phyloP scores from a whole-genome alignment of 2,329 filamentous ascomycete genomes.

The Aspergillus floridensis region DNA sequence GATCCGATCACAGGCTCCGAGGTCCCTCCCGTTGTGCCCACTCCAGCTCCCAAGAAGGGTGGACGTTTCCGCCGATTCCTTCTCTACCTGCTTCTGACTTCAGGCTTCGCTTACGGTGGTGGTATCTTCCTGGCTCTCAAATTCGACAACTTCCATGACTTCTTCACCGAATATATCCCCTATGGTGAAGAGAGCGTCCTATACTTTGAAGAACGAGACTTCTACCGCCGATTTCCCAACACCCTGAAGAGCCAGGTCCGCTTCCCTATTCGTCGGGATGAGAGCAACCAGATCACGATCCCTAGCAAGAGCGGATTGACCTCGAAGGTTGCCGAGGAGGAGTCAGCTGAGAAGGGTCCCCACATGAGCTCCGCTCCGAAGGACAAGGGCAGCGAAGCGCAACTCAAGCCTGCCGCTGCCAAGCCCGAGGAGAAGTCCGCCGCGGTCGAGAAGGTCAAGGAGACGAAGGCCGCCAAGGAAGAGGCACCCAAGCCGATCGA shows the following conservation, averaged over 20 bases:
- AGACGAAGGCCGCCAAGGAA: constrained; percentile 26
- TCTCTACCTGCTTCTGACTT: constrained; percentile 71
- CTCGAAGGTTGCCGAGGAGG: constrained; percentile 69
- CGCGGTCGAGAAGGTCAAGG: constrained; percentile 33
- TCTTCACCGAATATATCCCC: constrained; percentile 96
- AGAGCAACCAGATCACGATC: constrained; percentile 73
- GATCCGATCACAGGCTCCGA: constrained; percentile 38
- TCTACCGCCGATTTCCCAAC: constrained; percentile 76
- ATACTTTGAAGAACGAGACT: constrained; percentile 93
- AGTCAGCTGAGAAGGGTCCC: constrained; percentile 55
- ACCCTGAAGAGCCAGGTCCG: constrained; percentile 50
- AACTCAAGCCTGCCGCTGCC: constrained; percentile 25
- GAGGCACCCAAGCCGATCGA: constrained; percentile 28
- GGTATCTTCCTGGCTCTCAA: constrained; percentile 90
- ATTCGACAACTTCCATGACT: constrained; percentile 98
- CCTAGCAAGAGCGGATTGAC: constrained; percentile 81
- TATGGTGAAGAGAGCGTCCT: constrained; percentile 92
- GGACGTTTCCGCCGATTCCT: constrained; percentile 75
- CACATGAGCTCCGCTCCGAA: constrained; percentile 47
- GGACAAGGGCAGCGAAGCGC: constrained; percentile 25
- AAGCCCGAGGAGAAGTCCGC: constrained; percentile 30
- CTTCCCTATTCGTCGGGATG: constrained; percentile 41
- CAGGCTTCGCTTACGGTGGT: constrained; percentile 75
- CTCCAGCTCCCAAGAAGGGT: constrained; percentile 58
- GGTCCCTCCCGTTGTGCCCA: constrained; percentile 38